These are phyloP conservation scores for Amanita muscaria DNA, from an alignment of 768 basidiomycete species.

Conservation along the genomic window DNA sequence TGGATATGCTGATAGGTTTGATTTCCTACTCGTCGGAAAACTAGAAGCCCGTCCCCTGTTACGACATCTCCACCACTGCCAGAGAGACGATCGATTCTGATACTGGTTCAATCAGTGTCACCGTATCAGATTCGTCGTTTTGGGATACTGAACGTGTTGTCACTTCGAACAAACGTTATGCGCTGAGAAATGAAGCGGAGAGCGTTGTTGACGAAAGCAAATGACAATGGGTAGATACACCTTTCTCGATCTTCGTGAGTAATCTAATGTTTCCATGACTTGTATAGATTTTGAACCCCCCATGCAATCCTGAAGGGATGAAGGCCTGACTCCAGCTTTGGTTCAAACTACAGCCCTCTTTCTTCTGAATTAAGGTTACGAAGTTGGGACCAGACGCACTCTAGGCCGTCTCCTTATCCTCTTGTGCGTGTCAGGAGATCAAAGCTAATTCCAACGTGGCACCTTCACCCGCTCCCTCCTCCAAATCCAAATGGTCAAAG, in stretches of 20 bases:
- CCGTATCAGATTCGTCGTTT: conserved; percentile 25
- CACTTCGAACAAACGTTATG: conserved; percentile 57
- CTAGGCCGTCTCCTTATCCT: conserved; percentile 70
- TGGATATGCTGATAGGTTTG: conserved; percentile 7
- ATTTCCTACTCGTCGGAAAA: conserved; percentile 15
- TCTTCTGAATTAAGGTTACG: conserved; percentile 60
- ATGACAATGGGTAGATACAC: conserved; percentile 58
- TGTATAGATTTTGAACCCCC: conserved; percentile 61
- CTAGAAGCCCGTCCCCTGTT: conserved; percentile 8
- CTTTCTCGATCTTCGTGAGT: conserved; percentile 40
- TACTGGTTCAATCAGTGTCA: conserved; percentile 35
- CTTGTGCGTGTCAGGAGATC: conserved; percentile 36
- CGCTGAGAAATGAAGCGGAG: conserved; percentile 60
- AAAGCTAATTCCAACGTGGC: no score
- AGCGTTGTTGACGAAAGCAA: conserved; percentile 60
- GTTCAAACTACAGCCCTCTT: conserved; percentile 62
- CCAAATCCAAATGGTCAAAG: no score
- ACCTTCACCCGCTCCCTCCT: no score
- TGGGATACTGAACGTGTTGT: conserved; percentile 66
- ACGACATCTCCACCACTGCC: conserved; percentile 30
- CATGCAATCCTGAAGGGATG: conserved; percentile 56
- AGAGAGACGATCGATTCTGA: conserved; percentile 58
- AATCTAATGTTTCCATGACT: conserved; percentile 7
- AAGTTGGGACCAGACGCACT: conserved; percentile 49
- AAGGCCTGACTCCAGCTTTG: conserved; percentile 63